Conservation (phyloP, 2,329 filamentous ascomycete genomes). For the Nannizziopsis barbatae region DNA sequence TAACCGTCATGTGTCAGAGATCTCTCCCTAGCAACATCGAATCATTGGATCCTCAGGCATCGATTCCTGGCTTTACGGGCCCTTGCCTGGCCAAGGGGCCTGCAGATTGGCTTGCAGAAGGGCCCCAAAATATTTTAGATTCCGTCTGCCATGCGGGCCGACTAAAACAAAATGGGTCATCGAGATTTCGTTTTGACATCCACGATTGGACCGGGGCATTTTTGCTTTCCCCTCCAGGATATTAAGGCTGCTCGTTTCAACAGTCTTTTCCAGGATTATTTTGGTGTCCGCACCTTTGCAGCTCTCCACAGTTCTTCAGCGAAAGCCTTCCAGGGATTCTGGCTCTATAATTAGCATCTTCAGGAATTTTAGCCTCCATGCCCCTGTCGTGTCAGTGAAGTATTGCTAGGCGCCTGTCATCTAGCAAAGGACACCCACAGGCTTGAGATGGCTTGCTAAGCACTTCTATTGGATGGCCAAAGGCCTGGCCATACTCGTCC, state of each 20-base stretch:
- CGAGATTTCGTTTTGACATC: neutral
- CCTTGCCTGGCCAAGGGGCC: neutral
- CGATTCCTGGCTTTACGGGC: neutral
- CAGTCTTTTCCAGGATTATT: conserved; percentile 5
- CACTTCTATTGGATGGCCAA: no score
- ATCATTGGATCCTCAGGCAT: neutral
- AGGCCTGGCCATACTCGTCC: no score
- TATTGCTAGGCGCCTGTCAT: no score
- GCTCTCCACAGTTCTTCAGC: conserved; percentile 9
- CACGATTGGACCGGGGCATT: neutral
- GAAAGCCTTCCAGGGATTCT: neutral
- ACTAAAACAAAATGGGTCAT: conserved; percentile 3
- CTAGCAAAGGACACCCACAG: no score
- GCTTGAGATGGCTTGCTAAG: no score
- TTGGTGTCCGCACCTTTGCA: neutral
- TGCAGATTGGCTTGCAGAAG: neutral
- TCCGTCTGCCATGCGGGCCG: neutral
- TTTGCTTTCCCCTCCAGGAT: neutral
- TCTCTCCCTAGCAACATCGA: conserved; percentile 5
- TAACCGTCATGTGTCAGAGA: neutral
- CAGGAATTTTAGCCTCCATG: neutral
- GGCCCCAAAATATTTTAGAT: neutral
- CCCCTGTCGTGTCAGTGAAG: neutral
- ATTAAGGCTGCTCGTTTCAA: neutral
- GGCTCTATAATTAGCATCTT: conserved; percentile 4